A percentile compares a stretch with the other conserved stretches of the same genome.
Evolutionary conservation across 2,329 filamentous ascomycete species (phyloP).

Genomic region (Aspergillus piperis): DNA sequence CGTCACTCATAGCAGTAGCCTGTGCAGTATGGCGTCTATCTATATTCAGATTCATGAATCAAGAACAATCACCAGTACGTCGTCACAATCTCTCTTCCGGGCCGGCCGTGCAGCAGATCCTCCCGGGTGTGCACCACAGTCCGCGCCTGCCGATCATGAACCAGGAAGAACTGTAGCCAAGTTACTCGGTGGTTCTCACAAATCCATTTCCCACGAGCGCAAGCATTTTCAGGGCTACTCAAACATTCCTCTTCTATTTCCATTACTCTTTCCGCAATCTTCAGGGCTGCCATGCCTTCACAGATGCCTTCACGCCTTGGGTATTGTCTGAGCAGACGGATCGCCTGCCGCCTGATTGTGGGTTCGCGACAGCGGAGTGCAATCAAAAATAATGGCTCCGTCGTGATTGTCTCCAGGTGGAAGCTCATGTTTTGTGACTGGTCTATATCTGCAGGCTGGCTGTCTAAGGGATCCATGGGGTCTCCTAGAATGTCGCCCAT

Average conservation of each 20-base stretch:
- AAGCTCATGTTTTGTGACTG: background rate
- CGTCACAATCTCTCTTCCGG: background rate
- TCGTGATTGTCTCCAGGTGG: background rate
- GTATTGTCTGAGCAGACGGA: background rate
- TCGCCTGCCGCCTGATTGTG: background rate
- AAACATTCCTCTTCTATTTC: background rate
- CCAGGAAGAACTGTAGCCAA: background rate
- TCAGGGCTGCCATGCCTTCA: background rate
- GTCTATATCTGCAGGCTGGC: background rate
- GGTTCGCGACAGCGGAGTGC: slow-evolving; percentile 2
- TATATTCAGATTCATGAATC: background rate
- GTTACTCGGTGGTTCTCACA: slow-evolving; percentile 1
- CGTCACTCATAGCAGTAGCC: background rate
- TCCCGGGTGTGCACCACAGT: slow-evolving; percentile 17
- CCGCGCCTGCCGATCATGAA: slow-evolving; percentile 1
- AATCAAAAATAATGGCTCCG: slow-evolving; percentile 4
- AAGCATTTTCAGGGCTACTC: background rate
- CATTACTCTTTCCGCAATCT: background rate
- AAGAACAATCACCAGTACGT: background rate
- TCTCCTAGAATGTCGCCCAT: background rate
- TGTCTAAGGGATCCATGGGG: background rate
- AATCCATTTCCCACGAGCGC: background rate
- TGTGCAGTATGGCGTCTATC: background rate
- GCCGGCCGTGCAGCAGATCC: slow-evolving; percentile 15
- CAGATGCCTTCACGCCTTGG: slow-evolving; percentile 8